Base-by-base conservation (phyloP, 805 yeast species). In the Teunomyces kruisii region DNA sequence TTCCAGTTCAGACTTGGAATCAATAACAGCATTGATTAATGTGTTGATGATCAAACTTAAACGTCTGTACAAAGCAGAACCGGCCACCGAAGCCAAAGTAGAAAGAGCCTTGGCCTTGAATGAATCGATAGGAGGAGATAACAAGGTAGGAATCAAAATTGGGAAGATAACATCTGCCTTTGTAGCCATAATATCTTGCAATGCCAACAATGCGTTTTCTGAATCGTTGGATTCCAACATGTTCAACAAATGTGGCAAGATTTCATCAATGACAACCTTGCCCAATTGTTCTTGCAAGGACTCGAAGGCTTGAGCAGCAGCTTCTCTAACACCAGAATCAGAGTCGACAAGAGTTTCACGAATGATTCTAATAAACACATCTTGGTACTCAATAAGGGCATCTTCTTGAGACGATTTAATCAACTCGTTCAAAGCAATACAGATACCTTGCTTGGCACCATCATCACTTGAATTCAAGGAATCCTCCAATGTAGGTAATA, bases 401-500 rank as follows among this genome's bases (percentile, higher is more conserved):
- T 81, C 86, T 3, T 70, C 62, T 8, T 80, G 72, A 3, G 95
- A 79, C 0, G 96, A 86, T 52, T 81, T 83, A 50, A 91, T 82
- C 50, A 94, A 80, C 62, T 91, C 98, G 36, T 83, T 79, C 40
- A 90, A 73, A 7, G 99, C 99, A 62, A 92, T 82, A 74, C 99
- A 94, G 42, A 94, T 88, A 74, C 99, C 99, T 71, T 91, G 96
- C 61, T 87, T 88, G 30, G 96, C 85, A 61, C 85, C 94, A n/a
- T 87, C 71, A 44, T 77, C 67, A 26, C 78, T 60, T n/a, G 75
- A 70, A 12, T 72, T 58, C 50, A 86, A 68, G 1, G 88, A 78
- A 32, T 77, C 79, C 53, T 88, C 86, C 55, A 92, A 72, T 4
- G 95, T 86, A 35, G 99, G 99, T 48, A 94, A 72, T 50, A 94